Evolutionary conservation across 192 early-diverging fungal genomes (phyloP).

Genomic region (Coemansia javaensis): DNA sequence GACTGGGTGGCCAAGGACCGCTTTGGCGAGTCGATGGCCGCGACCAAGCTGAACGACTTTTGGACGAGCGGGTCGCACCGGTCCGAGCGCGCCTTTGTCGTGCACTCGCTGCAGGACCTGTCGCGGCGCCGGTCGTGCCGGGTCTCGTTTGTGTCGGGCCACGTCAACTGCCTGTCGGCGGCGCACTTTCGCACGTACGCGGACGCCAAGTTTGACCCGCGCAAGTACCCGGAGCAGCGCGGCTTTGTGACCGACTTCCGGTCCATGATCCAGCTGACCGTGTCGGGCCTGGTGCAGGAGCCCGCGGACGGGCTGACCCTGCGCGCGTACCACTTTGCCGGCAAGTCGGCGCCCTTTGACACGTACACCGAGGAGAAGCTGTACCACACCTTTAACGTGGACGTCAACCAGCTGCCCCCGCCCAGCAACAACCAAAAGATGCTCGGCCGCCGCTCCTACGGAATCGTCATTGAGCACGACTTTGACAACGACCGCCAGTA

Average conservation of each 20-base stretch:
- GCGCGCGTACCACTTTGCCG: conserved; percentile 53
- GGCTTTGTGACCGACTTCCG: conserved; percentile 57
- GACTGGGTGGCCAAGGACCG: conserved; percentile 50
- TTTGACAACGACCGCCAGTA: conserved; percentile 43
- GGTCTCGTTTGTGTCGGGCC: conserved; percentile 74
- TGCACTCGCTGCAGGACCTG: conserved; percentile 64
- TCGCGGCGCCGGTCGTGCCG: conserved; percentile 57
- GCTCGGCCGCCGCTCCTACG: conserved; percentile 57
- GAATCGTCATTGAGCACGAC: conserved; percentile 43
- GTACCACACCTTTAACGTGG: conserved; percentile 62
- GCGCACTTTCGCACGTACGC: conserved; percentile 55
- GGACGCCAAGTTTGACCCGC: conserved; percentile 35
- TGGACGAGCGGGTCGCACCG: conserved; percentile 61
- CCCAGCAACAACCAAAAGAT: conserved; percentile 52
- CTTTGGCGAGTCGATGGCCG: conserved; percentile 72
- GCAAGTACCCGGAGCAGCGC: conserved; percentile 46
- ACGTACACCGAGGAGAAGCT: conserved; percentile 65
- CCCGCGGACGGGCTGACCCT: conserved; percentile 63
- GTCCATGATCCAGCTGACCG: conserved; percentile 76
- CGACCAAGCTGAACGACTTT: conserved; percentile 74
- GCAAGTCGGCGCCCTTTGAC: conserved; percentile 55
- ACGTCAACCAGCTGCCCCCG: conserved; percentile 53
- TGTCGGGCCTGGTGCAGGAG: conserved; percentile 71
- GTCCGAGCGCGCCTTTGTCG: conserved; percentile 61
- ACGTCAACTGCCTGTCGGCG: conserved; percentile 68